Conservation (phyloP, 148 eudicot genomes). For the Pharnaceum exiguum region DNA sequence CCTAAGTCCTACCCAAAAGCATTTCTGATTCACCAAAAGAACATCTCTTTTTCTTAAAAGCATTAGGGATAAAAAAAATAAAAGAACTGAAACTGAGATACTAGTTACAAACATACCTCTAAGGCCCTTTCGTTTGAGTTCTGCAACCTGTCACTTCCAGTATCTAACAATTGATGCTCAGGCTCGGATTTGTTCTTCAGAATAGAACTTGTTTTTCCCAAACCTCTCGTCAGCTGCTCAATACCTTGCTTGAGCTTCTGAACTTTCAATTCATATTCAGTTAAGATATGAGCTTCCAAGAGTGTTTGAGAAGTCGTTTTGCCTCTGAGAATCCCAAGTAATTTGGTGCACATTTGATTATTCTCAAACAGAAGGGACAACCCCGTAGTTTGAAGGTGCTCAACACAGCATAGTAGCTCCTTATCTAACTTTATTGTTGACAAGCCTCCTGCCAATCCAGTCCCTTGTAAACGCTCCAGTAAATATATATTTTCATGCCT, state of each 20-base stretch:
- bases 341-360: conserved; percentile 13
- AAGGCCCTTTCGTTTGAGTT: background rate
- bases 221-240: conserved; percentile 22
- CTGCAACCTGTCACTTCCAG: background rate
- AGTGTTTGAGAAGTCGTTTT: conserved; percentile 3
- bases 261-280: conserved; percentile 22
- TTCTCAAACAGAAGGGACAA: conserved; percentile 19
- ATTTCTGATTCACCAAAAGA: too few species aligned
- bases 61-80: too few species aligned
- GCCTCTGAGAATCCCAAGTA: conserved; percentile 13
- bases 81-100: background rate
- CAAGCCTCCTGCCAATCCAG: conserved; percentile 7
- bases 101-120: conserved; percentile 15
- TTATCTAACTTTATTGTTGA: conserved; percentile 22
- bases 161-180: background rate
- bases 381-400: conserved; percentile 17
- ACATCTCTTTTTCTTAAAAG: too few species aligned
- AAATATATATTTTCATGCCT: conserved; percentile 30
- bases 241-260: conserved; percentile 24
- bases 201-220: conserved; percentile 16
- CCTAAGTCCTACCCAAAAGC: too few species aligned
- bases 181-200: conserved; percentile 12
- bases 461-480: conserved; percentile 21
- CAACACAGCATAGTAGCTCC: conserved; percentile 23
- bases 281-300: conserved; percentile 4